phyloP scores from a whole-genome alignment of 129 eudicot species.

The Calendula officinalis region DNA sequence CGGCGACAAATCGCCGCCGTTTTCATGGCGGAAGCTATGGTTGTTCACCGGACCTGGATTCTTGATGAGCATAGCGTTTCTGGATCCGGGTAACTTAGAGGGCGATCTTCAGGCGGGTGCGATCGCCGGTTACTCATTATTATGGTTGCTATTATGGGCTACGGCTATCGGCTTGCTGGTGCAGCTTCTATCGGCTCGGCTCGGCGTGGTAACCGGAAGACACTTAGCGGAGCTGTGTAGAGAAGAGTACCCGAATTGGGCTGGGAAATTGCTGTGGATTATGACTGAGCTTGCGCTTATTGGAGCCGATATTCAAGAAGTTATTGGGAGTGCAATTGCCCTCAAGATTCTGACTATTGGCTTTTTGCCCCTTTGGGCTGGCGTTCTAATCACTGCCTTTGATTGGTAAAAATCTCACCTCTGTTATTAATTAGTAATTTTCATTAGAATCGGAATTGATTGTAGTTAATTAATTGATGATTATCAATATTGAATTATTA shows the following conservation, averaged over 20 bases:
- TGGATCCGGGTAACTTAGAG: slow-evolving; percentile 96
- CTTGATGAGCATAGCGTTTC: slow-evolving; percentile 88
- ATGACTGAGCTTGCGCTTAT: slow-evolving; percentile 92
- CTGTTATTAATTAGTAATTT: not conserved
- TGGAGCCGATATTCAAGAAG: slow-evolving; percentile 94
- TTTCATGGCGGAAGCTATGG: slow-evolving; percentile 91
- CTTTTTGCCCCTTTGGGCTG: slow-evolving; percentile 88
- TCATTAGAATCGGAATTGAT: not conserved
- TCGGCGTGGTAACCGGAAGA: slow-evolving; percentile 89
- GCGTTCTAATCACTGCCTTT: slow-evolving; percentile 80
- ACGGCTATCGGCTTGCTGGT: slow-evolving; percentile 84
- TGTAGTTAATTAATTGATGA: not conserved
- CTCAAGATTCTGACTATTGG: slow-evolving; percentile 76
- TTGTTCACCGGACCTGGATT: slow-evolving; percentile 91
- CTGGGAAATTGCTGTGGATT: slow-evolving; percentile 66
- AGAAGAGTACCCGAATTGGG: slow-evolving; percentile 95
- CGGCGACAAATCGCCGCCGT: slow-evolving; percentile 60
- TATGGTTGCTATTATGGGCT: slow-evolving; percentile 92
- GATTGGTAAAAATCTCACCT: slow-evolving; percentile 52
- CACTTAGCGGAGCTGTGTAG: slow-evolving; percentile 94
- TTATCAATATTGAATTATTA: not conserved
- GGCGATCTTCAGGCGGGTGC: slow-evolving; percentile 97
- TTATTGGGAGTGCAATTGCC: slow-evolving; percentile 97
- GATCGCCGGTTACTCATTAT: slow-evolving; percentile 74
- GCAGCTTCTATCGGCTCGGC: slow-evolving; percentile 84